These are phyloP conservation scores for Ogataea glucozyma DNA, from an alignment of 805 yeast genomes.

Conservation along the genomic window DNA sequence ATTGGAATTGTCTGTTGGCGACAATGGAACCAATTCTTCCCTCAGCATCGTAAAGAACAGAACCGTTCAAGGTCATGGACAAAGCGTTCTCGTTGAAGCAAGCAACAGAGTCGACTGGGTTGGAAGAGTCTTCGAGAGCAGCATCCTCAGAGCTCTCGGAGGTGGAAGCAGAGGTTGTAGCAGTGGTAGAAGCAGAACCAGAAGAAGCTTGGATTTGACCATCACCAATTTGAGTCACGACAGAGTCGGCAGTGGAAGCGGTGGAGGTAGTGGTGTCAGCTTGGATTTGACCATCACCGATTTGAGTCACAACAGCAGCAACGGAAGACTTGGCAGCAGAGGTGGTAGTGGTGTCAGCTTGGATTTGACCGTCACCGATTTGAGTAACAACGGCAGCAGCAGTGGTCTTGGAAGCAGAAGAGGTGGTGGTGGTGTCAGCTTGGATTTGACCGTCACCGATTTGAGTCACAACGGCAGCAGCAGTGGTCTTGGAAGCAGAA, in stretches of 20 bases:
- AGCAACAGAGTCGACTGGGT: slow-evolving; percentile 33
- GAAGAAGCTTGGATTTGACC: slow-evolving; percentile 37
- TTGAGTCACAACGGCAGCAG: slow-evolving; percentile 38
- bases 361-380: slow-evolving; percentile 55
- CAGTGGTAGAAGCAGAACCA: slow-evolving; percentile 34
- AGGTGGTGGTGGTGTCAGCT: slow-evolving; percentile 31
- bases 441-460: slow-evolving; percentile 30
- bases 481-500: slow-evolving; percentile 20
- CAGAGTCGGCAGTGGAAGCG: slow-evolving; percentile 36
- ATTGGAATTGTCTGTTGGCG: slow-evolving; percentile 65
- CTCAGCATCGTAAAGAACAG: slow-evolving; percentile 44
- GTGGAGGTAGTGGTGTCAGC: no score
- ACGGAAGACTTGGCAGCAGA: slow-evolving; percentile 34
- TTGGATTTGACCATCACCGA: slow-evolving; percentile 37
- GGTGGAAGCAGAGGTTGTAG: slow-evolving; percentile 6
- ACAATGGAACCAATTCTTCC: slow-evolving; percentile 62
- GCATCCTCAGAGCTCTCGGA: slow-evolving; percentile 22
- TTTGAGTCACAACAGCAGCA: slow-evolving; percentile 43
- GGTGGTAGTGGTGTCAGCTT: slow-evolving; percentile 36
- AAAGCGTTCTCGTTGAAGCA: slow-evolving; percentile 42
- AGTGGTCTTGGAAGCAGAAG: slow-evolving; percentile 24
- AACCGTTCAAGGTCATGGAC: slow-evolving; percentile 43
- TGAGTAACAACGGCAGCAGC: slow-evolving; percentile 42
- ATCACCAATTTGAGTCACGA: slow-evolving; percentile 37
- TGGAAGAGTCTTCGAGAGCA: slow-evolving; percentile 35